These are phyloP conservation scores for Hyaloperonospora brassicae DNA, from an alignment of 352 stramenopile genomes.

Conservation along the genomic window DNA sequence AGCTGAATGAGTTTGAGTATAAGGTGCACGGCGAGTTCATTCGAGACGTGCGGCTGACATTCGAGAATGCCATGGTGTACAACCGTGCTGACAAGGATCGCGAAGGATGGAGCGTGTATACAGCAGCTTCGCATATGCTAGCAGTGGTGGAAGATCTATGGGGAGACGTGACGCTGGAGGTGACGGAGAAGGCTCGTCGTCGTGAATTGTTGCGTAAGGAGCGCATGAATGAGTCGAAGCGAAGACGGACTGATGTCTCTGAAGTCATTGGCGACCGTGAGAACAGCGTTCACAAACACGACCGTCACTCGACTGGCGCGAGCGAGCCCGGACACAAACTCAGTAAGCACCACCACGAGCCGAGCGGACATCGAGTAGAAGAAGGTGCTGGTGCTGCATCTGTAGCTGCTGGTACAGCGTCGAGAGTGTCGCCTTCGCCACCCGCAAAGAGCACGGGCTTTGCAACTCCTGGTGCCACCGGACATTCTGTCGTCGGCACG, in stretches of 20 bases:
- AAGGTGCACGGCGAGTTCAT: slow-evolving; percentile 80
- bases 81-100: slow-evolving; percentile 75
- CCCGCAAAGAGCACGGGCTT: slow-evolving; percentile 5
- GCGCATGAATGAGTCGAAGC: slow-evolving; percentile 51
- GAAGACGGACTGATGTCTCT: slow-evolving; percentile 30
- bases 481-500: slow-evolving; percentile 28
- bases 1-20: slow-evolving; percentile 62
- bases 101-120: slow-evolving; percentile 77
- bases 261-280: slow-evolving; percentile 26
- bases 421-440: slow-evolving; percentile 4
- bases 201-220: slow-evolving; percentile 70
- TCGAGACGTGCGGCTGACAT: slow-evolving; percentile 66
- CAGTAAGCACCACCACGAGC: slow-evolving; percentile 26
- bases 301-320: slow-evolving; percentile 10
- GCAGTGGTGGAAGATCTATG: slow-evolving; percentile 65
- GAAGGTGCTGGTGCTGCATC: slow-evolving; percentile 7
- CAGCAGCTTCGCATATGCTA: slow-evolving; percentile 65
- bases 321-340: slow-evolving; percentile 17
- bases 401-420: slow-evolving; percentile 2
- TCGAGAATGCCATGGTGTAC: slow-evolving; percentile 79
- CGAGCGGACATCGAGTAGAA: slow-evolving; percentile 15
- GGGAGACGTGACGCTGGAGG: slow-evolving; percentile 72
- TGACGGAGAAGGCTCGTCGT: slow-evolving; percentile 60
- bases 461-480: slow-evolving; percentile 8
- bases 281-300: slow-evolving; percentile 24